Evolutionary conservation across 768 basidiomycete species (phyloP), one percentile per base, ranked within the genome.

Genomic region (Suillus discolor): DNA sequence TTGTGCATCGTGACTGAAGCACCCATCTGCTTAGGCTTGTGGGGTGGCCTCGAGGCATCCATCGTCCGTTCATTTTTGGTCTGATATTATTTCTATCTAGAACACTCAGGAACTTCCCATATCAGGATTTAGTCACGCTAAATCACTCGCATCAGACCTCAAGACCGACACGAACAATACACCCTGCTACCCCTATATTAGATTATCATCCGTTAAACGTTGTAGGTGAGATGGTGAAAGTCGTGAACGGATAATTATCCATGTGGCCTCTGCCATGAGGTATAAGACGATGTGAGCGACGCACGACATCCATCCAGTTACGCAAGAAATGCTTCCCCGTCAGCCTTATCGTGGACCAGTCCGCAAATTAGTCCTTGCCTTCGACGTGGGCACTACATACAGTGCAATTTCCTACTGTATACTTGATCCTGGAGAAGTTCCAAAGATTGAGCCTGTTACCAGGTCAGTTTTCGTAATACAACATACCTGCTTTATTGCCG

Each of bases 331-430:
- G 80, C 65, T 74, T 34, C 71, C 78, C 42, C 73, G 80, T 64
- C 68, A 77, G n/a, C 73, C 75, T 12, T 85, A 78, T 68, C 71
- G 71, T 16, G 84, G 84, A 20, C 71, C 72, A 28, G 53, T 66
- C 34, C 77, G 76, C 23, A 75, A 74, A 18, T 74, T 82, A 25
- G 77, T 82, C 57, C 69, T 82, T 9, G 78, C 77, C 0, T 76
- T 82, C 59, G 80, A 82, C 57, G 70, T 82, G 6, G 80, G 81
- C 3, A 82, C 81, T 0, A 82, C 81, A 20, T 82, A 72, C 64
- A 78, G 79, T 51, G 80, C 80, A 3, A 73, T 82, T 6, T 79
- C 78, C 2, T 81, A 81, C 55, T 66, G 75, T 41, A 80, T 85
- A 65, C 73, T 85, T 5, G 83, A 72, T 65, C 82, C 82, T 3